Conservation (phyloP, 768 basidiomycete species). For the Auricularia auricula-judae region DNA sequence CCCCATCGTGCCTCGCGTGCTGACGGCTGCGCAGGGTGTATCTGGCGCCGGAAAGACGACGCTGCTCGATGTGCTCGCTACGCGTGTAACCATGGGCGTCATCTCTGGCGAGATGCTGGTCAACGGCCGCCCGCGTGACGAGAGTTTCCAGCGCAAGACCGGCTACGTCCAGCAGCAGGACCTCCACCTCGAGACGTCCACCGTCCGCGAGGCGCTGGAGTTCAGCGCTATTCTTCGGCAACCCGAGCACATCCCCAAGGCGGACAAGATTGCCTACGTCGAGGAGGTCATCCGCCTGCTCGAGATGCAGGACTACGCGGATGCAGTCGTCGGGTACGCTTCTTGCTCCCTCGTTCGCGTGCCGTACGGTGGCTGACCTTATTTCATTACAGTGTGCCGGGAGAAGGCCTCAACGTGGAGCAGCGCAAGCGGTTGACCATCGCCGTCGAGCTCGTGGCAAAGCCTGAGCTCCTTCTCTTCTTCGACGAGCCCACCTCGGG, state of each 20-base stretch:
- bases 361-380: slow-evolving; percentile 4
- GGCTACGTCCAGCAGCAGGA: slow-evolving; percentile 35
- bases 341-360: neutral
- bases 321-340: slow-evolving; percentile 30
- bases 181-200: slow-evolving; percentile 37
- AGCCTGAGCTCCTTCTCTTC: slow-evolving; percentile 71
- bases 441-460: slow-evolving; percentile 43
- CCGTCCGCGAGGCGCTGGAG: slow-evolving; percentile 37
- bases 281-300: slow-evolving; percentile 37
- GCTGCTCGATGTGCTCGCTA: slow-evolving; percentile 27
- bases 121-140: slow-evolving; percentile 10
- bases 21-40: slow-evolving; percentile 1
- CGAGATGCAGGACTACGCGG: slow-evolving; percentile 35
- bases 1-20: slow-evolving; percentile 14
- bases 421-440: slow-evolving; percentile 40
- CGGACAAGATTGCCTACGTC: slow-evolving; percentile 34
- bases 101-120: slow-evolving; percentile 32
- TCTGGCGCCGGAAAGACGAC: neutral
- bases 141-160: slow-evolving; percentile 25
- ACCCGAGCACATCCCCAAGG: slow-evolving; percentile 25
- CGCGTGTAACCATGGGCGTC: slow-evolving; percentile 23
- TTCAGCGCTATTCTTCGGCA: slow-evolving; percentile 38
- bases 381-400: slow-evolving; percentile 12
- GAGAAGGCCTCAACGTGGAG: slow-evolving; percentile 21
- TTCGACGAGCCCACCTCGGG: slow-evolving; percentile 86